A percentile compares a stretch with the other conserved stretches of the same genome.
Conservation (phyloP, 768 basidiomycete species). For the Galerina marginata region DNA sequence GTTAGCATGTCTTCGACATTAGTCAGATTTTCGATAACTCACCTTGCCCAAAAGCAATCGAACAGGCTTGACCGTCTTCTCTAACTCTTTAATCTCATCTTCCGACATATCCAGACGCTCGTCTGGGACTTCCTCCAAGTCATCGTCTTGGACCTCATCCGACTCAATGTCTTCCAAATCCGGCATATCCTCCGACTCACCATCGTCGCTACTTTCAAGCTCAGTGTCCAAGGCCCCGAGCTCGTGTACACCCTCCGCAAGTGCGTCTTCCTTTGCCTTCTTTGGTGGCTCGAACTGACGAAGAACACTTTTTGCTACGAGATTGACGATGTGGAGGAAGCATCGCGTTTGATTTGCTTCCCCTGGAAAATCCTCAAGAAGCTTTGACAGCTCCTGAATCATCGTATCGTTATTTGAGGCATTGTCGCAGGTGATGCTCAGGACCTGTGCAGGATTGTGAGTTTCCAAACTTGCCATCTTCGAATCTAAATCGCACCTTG, state of each 20-base stretch:
- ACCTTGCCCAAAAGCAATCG: conserved; percentile 14
- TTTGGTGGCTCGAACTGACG: too few relatives aligned
- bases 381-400: not conserved
- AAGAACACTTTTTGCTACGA: too few relatives aligned
- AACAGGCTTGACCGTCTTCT: conserved; percentile 28
- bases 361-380: too few relatives aligned
- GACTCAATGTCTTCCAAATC: too few relatives aligned
- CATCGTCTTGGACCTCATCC: not conserved
- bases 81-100: conserved; percentile 14
- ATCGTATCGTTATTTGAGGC: not conserved
- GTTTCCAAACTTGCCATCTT: not conserved
- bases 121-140: not conserved
- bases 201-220: too few relatives aligned
- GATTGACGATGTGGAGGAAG: too few relatives aligned
- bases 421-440: not conserved
- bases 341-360: too few relatives aligned
- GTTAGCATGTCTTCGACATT: not conserved
- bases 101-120: not conserved
- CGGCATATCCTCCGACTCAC: too few relatives aligned
- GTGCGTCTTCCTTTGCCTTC: too few relatives aligned
- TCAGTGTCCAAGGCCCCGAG: too few relatives aligned
- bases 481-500: conserved; percentile 21
- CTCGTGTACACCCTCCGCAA: too few relatives aligned
- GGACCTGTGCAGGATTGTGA: conserved; percentile 30
- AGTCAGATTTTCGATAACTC: not conserved